Evolutionary conservation across 345 rosid genomes (phyloP), one percentile per base, ranked within the genome.

Genomic region (Raphanus sativus): DNA sequence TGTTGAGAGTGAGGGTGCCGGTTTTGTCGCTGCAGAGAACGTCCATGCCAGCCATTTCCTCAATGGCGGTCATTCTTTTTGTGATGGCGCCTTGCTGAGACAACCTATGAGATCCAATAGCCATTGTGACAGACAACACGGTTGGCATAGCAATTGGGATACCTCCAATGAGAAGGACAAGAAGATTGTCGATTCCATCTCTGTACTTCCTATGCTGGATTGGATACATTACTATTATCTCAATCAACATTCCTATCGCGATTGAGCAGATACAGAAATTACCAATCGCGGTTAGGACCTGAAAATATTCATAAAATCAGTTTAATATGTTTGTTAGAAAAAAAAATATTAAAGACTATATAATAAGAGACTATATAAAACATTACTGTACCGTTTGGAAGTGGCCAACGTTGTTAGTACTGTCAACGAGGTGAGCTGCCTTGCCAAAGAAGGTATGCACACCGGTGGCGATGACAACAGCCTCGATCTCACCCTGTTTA

Each of bases 61-160:
- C 97, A n/a, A 94, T 94, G 54, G 99, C 98, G 9, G 99, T 94
- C 99, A 92, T 92, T 81, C 98, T 85, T 84, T 94, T 94, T 28
- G 97, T 94, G 75, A 94, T 94, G 77, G 99, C 99, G 21, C 99
- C 99, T 85, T 94, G 98, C 69, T 90, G 76, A 2, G 97, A 88
- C 33, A 94, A 82, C 52, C 97, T 89, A 73, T 94, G 98, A 16
- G 98, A 92, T 34, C 99, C 99, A 62, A 92, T 90, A 66, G 99
- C 98, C 98, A 94, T 94, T 62, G 98, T 94, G 69, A 94, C 98
- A 1, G 97, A 94, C 83, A 90, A 83, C 26, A 94, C 95, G 17
- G 97, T 94, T 3, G 98, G 98, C 98, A 94, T 94, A 1, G 98
- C 98, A 40, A 94, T 94, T 2, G 98, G 98, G 75, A 94, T 94